phyloP scores from a whole-genome alignment of 192 early-diverging fungal species.

The Rhizoclosmatium sp. region DNA sequence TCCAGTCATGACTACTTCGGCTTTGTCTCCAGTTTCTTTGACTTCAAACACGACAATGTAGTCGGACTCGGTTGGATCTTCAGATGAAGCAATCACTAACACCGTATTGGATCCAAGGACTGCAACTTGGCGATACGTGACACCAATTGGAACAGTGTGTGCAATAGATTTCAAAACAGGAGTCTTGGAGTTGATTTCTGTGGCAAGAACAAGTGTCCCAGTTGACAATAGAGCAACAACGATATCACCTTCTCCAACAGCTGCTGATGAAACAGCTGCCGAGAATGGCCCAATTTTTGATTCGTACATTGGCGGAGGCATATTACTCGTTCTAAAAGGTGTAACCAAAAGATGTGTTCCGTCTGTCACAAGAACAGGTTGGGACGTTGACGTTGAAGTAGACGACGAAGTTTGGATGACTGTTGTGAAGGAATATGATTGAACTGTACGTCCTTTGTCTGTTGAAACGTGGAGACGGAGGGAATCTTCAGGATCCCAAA shows the following conservation, averaged over 20 bases:
- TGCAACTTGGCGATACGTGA: conserved; percentile 68
- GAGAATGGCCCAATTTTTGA: conserved; percentile 46
- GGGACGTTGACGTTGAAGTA: conserved; percentile 49
- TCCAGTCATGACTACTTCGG: neutral
- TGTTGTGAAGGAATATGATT: conserved; percentile 12
- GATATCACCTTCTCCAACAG: conserved; percentile 67
- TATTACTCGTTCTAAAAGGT: conserved; percentile 82
- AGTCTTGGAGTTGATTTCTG: neutral
- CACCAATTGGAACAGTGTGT: neutral
- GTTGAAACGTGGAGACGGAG: conserved; percentile 65
- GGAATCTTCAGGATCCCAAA: conserved; percentile 86
- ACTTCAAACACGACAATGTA: conserved; percentile 28
- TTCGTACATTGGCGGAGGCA: conserved; percentile 94
- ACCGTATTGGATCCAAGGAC: conserved; percentile 65
- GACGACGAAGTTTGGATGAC: conserved; percentile 41
- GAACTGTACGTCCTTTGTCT: conserved; percentile 4
- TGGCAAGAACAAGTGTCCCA: conserved; percentile 34
- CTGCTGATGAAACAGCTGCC: conserved; percentile 70
- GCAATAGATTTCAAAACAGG: neutral
- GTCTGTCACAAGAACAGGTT: conserved; percentile 80
- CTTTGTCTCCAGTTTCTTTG: neutral
- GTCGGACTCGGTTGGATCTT: conserved; percentile 11
- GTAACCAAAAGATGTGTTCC: conserved; percentile 71
- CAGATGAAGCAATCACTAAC: conserved; percentile 49
- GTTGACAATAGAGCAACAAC: conserved; percentile 77